Base-by-base conservation (phyloP, 2,329 filamentous ascomycete genomes). In the Botrytis fabae region DNA sequence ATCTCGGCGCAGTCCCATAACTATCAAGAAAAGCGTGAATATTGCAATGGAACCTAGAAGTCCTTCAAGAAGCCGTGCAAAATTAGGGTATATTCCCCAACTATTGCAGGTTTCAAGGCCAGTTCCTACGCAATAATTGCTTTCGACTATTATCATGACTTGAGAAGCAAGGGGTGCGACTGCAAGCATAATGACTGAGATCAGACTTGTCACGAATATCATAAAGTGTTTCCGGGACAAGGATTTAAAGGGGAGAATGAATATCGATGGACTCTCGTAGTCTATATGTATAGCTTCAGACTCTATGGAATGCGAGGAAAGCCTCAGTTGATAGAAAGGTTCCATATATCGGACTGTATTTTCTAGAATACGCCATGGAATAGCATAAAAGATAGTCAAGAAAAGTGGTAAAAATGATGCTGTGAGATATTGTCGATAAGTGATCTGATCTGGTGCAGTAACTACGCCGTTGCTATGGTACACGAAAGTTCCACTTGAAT, bases 341-440 rank as follows among this genome's bases (percentile, higher is more conserved):
- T 70, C 32, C 69, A 64, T 54, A 16, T 54, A 28, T 18, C 59
- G 28, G 18, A 25, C n/a, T 38, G 35, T 70, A 20, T 64, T 70
- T 46, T 63, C 69, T 8, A 70, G 18, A 48, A 70, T 40, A 2
- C 44, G 59, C 69, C 59, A 70, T 16, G 59, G 59, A 7, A 70
- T 70, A 6, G 69, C 44, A 9, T 70, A 64, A 9, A 70, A 63
- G 32, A 64, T 70, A 2, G 16, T 12, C 12, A 64, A 10, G 16
- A 70, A 64, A 25, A 54, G 59, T 35, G 69, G 69, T 22, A 70
- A 16, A 42, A 70, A 70, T 28, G 59, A 61, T 54, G 44, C 59
- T 18, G 35, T 62, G 28, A 70, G 69, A 48, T 70, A 70, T 42
- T 70, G 40, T 38, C 25, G 57, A n/a, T 48, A 28, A 6, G 69